These are phyloP conservation scores for Sporothrix inflata DNA, from an alignment of 2,329 filamentous ascomycete species.

Conservation along the genomic window DNA sequence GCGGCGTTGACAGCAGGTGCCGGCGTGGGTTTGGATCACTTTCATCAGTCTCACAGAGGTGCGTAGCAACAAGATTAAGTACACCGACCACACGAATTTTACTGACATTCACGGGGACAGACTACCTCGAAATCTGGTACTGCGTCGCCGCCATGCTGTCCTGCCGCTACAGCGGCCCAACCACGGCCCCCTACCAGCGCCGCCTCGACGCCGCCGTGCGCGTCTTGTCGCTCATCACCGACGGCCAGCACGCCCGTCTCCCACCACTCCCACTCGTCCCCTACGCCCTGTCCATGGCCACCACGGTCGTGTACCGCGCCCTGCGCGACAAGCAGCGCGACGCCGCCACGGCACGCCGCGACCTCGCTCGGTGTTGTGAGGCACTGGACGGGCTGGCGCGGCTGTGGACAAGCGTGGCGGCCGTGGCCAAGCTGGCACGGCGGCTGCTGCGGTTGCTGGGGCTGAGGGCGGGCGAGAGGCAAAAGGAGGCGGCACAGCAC, in stretches of 20 bases:
- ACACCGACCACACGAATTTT: background rate
- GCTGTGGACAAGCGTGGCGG: slow-evolving; percentile 5
- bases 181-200: background rate
- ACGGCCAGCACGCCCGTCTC: background rate
- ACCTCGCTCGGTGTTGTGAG: background rate
- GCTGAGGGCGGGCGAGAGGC: background rate
- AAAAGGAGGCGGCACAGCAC: background rate
- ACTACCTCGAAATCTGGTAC: slow-evolving; percentile 24
- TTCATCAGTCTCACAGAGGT: background rate
- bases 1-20: background rate
- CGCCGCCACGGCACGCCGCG: background rate
- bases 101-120: background rate
- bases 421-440: background rate
- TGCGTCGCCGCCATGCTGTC: slow-evolving; percentile 18
- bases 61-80: background rate
- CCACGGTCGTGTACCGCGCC: slow-evolving; percentile 8
- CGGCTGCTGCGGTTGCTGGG: background rate
- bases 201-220: slow-evolving; percentile 9
- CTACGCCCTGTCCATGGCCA: slow-evolving; percentile 20
- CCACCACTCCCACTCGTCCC: background rate
- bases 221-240: background rate
- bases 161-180: slow-evolving; percentile 5
- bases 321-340: slow-evolving; percentile 15
- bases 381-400: background rate
- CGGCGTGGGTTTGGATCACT: background rate